phyloP scores from a whole-genome alignment of 169 alveolate species.

The Plasmodium inui region DNA sequence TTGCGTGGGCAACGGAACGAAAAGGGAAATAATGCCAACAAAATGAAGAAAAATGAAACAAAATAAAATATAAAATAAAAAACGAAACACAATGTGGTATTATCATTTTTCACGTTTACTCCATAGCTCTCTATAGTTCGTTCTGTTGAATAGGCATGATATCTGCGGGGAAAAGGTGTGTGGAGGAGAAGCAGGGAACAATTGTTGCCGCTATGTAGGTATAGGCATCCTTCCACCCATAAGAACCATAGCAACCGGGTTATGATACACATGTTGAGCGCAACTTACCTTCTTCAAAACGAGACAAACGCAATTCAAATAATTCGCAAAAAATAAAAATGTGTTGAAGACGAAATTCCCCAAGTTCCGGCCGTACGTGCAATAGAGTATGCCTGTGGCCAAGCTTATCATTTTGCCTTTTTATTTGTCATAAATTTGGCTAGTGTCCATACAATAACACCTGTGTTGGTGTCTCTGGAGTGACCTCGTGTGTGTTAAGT shows the following conservation, averaged over 20 bases:
- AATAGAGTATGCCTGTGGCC: conserved; percentile 18
- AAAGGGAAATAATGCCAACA: not conserved
- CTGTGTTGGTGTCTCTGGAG: not conserved
- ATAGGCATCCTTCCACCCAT: not conserved
- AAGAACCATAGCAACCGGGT: not conserved
- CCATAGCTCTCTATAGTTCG: conserved; percentile 25
- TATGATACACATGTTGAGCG: not conserved
- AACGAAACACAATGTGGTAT: not conserved
- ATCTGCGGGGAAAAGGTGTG: conserved; percentile 7
- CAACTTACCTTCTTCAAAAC: conserved; percentile 57
- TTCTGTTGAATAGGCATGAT: conserved; percentile 21
- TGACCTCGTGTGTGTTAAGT: not conserved
- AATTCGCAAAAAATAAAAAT: conserved; percentile 59
- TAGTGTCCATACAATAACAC: conserved; percentile 11
- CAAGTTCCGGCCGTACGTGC: conserved; percentile 43
- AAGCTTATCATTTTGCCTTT: conserved; percentile 34
- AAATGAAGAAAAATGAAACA: not conserved
- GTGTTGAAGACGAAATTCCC: conserved; percentile 59
- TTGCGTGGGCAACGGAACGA: not conserved
- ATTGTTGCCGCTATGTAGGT: not conserved
- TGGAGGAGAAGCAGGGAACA: not conserved
- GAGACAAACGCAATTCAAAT: conserved; percentile 57
- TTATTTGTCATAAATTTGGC: not conserved
- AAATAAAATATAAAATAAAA: not conserved
- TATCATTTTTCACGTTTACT: conserved; percentile 21